These are phyloP conservation scores for Aspergillus sp. DNA, from an alignment of 2,329 filamentous ascomycete species.

Conservation along the genomic window DNA sequence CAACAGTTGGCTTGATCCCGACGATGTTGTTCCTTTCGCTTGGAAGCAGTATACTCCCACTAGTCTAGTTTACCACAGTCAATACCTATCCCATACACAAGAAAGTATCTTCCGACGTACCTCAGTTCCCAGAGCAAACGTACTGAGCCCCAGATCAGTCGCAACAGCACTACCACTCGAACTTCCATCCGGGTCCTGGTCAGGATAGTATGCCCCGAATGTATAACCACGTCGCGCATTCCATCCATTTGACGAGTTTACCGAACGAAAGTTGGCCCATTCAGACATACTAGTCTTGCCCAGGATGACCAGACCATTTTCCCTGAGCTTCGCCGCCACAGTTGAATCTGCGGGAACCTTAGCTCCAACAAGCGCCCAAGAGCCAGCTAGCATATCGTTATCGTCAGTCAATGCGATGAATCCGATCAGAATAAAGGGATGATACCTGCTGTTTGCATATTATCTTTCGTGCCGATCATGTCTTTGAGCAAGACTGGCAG, in stretches of 20 bases:
- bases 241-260: conserved; percentile 62
- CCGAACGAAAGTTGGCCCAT: conserved; percentile 64
- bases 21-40: conserved; percentile 60
- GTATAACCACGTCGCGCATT: conserved; percentile 65
- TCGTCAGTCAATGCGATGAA: neutral
- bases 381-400: conserved; percentile 52
- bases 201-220: conserved; percentile 61
- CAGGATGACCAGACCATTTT: conserved; percentile 64
- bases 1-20: conserved; percentile 68
- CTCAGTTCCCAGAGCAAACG: conserved; percentile 63
- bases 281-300: conserved; percentile 67
- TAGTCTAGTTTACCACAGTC: conserved; percentile 45
- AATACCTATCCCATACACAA: no score
- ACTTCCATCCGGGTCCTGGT: conserved; percentile 63
- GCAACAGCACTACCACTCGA: conserved; percentile 65
- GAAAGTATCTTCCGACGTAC: conserved; percentile 18
- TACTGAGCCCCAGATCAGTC: conserved; percentile 60
- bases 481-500: conserved; percentile 68
- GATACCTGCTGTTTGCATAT: conserved; percentile 61
- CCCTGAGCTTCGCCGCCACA: conserved; percentile 60
- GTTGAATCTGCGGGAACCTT: conserved; percentile 60
- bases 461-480: conserved; percentile 64
- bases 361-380: conserved; percentile 62
- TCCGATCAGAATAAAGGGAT: neutral
- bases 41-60: conserved; percentile 64